These are phyloP conservation scores for Malassezia dermatis DNA, from an alignment of 1,284 basidiomycete species.

Conservation along the genomic window DNA sequence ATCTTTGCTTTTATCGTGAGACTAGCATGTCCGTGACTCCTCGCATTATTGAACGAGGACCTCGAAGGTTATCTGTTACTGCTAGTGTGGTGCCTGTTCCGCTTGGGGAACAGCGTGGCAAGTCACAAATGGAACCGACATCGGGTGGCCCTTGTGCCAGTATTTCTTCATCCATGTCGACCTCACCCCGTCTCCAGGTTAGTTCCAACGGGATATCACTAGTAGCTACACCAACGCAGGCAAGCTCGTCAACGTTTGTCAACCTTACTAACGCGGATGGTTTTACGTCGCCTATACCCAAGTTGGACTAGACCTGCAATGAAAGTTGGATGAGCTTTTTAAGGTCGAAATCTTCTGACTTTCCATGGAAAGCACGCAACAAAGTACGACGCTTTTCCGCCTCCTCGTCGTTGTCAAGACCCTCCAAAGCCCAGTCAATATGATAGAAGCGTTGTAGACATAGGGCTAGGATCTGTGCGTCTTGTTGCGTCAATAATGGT, in stretches of 20 bases:
- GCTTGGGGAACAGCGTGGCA: not conserved
- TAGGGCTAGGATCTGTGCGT: constrained; percentile 37
- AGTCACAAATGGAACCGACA: not conserved
- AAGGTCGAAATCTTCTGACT: constrained; percentile 30
- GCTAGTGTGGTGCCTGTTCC: not conserved
- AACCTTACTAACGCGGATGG: not conserved
- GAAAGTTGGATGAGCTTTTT: constrained; percentile 27
- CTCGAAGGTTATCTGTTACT: not conserved
- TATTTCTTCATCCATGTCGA: not conserved
- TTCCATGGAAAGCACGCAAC: constrained; percentile 31
- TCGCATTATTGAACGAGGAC: not conserved
- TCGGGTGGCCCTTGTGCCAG: not conserved
- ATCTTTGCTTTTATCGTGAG: not conserved
- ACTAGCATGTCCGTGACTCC: not conserved
- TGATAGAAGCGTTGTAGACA: constrained; percentile 44
- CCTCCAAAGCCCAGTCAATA: constrained; percentile 7
- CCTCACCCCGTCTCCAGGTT: not conserved
- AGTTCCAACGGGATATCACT: not conserved
- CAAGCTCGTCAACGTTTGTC: not conserved
- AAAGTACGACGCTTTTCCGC: constrained; percentile 25
- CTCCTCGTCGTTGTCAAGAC: constrained; percentile 1
- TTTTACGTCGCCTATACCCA: not conserved
- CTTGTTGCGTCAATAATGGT: constrained; percentile 28
- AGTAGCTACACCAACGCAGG: not conserved
- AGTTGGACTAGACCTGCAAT: not conserved